Evolutionary conservation across 768 basidiomycete genomes (phyloP), one percentile per base, ranked within the genome.

Genomic region (Mycena floridula): DNA sequence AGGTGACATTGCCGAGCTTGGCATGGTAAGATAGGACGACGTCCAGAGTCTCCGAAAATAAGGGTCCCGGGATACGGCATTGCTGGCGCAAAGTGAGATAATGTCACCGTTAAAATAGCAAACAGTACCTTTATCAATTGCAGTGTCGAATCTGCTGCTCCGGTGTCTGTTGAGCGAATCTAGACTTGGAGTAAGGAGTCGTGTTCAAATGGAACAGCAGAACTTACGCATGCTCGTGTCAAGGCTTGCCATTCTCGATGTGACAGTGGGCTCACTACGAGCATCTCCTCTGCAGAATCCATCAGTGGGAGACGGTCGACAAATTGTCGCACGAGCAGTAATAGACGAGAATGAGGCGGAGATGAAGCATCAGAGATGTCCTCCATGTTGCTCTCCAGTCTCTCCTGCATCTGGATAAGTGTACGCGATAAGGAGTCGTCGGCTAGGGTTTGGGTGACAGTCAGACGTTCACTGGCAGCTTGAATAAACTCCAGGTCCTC

Each of bases 201-300:
- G 28, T 32, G 40, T 7, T 5, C 4, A 18, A 37, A 9, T 5
- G 12, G 37, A 30, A 28, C 12, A 25, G 25, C 13, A 7, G 26
- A 18, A 63, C 76, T 48, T 53, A 82, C 78, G 35, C 66, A 72
- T 39, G 68, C 54, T 13, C 79, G 67, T 3, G 85, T 61, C 5
- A 85, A 60, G 1, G 77, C 73, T 35, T 72, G 63, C 63, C 76
- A 80, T 56, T 88, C 82, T 8, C 59, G 49, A 15, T 61, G 38
- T 0, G 81, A 72, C 16, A 85, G 56, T 8, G 81, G 44, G 13
- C 68, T 65, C 3, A 77, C 53, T 15, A 79, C 50, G 38, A 22
- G 15, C n/a, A 16, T 24, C n/a, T 13, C 4, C n/a, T 16, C 4
- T 13, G 23, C n/a, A 22, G 18, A 39, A 22, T 22, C 8, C 18